Evolutionary conservation across 2,329 filamentous ascomycete species (phyloP), one percentile per base, ranked within the genome.

Genomic region (Coleophoma crateriformis): DNA sequence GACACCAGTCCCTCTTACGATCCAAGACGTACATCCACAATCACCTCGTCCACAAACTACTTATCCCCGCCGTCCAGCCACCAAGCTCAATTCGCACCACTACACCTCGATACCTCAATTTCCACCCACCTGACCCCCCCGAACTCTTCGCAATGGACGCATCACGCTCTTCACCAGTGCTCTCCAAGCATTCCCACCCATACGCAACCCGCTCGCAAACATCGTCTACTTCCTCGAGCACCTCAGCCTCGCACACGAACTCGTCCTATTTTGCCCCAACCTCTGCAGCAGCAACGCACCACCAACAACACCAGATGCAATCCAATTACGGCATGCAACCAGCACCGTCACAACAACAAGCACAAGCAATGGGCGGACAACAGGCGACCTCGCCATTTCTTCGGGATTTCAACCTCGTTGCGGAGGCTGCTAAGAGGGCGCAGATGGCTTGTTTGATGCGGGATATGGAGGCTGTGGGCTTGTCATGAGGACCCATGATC

Each of bases 381-480:
- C 72, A 77, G 51, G 82, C 79, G 61, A 74, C 72, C 5, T 73
- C 75, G 10, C 76, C 75, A 4, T 90, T 90, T 64, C 77, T 95
- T 52, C 82, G 85, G 61, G 86, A 95, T 68, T 88, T 92, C 63
- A 92, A 81, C 51, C 79, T 96, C 32, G 79, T 96, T 39, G 91
- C 91, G 34, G 92, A 97, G 73, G 92, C 92, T 2, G 92, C 90
- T 40, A 96, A 95, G 71, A 78, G 91, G 39, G 92, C 92, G 10
- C 90, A 96, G 69, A 88, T 96, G 76, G 89, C 89, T 39, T 84
- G 90, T 62, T 74, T 96, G 66, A 87, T 91, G 76, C 79, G 91
- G 54, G 92, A 96, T 68, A 78, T 97, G 64, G 90, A 89, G 62
- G 81, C 54, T 14, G 52, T 62, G 33, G 60, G 57, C 7, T 52